Conservation (phyloP, 176 grass and related monocot genomes). For the Musa schizocarpa region DNA sequence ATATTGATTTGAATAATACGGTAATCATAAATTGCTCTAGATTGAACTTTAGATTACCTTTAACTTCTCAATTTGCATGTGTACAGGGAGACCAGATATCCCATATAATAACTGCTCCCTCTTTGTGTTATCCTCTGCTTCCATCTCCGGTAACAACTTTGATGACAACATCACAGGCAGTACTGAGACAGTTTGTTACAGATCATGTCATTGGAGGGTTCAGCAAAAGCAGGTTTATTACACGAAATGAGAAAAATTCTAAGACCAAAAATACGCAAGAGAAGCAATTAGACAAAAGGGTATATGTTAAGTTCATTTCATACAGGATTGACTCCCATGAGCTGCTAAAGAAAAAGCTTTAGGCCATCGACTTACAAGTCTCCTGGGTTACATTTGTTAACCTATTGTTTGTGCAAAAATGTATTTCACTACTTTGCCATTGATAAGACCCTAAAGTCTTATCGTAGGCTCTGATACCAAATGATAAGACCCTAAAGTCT, state of each 20-base stretch:
- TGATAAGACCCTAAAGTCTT: too few species aligned
- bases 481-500: too few species aligned
- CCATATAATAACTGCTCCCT: conserved; percentile 64
- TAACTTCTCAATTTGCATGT: conserved; percentile 76
- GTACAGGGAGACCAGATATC: conserved; percentile 56
- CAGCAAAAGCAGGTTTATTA: neutral
- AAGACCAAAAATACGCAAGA: neutral
- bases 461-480: too few species aligned
- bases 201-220: neutral
- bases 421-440: neutral
- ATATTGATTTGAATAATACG: neutral
- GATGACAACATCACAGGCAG: conserved; percentile 86
- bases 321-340: too few species aligned
- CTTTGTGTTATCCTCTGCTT: conserved; percentile 78
- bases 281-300: neutral
- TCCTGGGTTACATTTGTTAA: neutral
- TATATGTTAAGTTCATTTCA: too few species aligned
- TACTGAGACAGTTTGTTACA: conserved; percentile 37
- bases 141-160: conserved; percentile 81
- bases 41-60: conserved; percentile 33
- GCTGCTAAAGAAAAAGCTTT: neutral
- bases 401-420: too few species aligned
- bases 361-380: neutral
- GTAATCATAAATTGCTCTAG: neutral
- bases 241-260: neutral